Percentiles rank a stretch among this genome's conserved stretches.
These are phyloP conservation scores for Malania oleifera DNA, from an alignment of 164 flowering plant species.

Conservation along the genomic window DNA sequence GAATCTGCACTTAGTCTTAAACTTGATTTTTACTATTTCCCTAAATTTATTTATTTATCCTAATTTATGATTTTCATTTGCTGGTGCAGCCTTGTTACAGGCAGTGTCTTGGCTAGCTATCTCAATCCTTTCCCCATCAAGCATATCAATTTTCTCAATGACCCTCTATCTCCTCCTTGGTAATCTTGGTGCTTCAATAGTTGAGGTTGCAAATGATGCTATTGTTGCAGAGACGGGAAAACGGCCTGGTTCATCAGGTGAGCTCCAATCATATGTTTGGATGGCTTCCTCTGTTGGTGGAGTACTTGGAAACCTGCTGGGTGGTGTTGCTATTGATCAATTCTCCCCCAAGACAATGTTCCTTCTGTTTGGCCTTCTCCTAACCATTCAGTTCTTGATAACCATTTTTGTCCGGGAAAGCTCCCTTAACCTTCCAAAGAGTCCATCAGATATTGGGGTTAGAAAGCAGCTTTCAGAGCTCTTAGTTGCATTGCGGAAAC, in stretches of 20 bases:
- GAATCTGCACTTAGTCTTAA: no score
- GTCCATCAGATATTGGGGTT: constrained; percentile 36
- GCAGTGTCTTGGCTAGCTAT: constrained; percentile 85
- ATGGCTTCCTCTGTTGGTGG: constrained; percentile 77
- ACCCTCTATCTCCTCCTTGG: constrained; percentile 70
- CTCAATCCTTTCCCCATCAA: constrained; percentile 47
- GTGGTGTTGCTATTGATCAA: constrained; percentile 49
- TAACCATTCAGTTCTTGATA: constrained; percentile 50
- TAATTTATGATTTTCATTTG: constrained; percentile 1
- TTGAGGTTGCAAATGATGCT: constrained; percentile 96
- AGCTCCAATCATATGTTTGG: constrained; percentile 87
- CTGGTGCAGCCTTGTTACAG: constrained; percentile 76
- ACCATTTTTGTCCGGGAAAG: constrained; percentile 50
- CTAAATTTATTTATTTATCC: background rate
- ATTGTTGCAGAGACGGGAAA: constrained; percentile 85
- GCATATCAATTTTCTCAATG: constrained; percentile 45
- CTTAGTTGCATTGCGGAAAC: constrained; percentile 38
- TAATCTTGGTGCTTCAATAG: constrained; percentile 91
- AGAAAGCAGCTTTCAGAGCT: constrained; percentile 57
- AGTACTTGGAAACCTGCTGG: constrained; percentile 72
- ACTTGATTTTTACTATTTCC: background rate
- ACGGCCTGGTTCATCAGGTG: constrained; percentile 42
- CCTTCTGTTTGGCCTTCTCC: constrained; percentile 48
- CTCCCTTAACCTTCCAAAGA: constrained; percentile 69
- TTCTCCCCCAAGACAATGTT: constrained; percentile 61